These are phyloP conservation scores for Mucor saturninus DNA, from an alignment of 371 early-diverging fungal species.

Conservation along the genomic window DNA sequence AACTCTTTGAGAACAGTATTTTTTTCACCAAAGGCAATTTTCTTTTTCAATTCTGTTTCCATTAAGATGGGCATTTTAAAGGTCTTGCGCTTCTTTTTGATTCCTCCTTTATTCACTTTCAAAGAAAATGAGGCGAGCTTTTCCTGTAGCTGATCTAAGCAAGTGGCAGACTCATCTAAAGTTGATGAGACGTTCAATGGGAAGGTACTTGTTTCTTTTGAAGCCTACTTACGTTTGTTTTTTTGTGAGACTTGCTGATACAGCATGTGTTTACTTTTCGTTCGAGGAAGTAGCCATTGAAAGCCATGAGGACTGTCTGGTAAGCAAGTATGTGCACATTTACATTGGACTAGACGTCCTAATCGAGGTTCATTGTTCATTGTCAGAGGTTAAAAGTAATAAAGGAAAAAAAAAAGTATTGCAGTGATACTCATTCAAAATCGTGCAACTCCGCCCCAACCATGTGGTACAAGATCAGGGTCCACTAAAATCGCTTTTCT, in stretches of 20 bases:
- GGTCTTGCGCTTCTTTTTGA: background rate
- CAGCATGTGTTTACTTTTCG: conserved; percentile 4
- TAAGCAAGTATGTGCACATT: background rate
- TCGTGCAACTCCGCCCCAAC: too few species aligned
- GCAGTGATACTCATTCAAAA: too few species aligned
- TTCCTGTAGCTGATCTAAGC: background rate
- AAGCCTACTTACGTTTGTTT: background rate
- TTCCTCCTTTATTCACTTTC: background rate
- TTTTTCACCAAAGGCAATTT: background rate
- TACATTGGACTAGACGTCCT: background rate
- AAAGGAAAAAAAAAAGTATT: background rate
- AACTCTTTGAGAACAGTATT: conserved; percentile 1
- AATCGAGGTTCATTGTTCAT: background rate
- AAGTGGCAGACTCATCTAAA: background rate
- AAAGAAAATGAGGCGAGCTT: background rate
- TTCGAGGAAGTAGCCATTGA: conserved; percentile 2
- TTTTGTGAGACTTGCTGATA: conserved; percentile 2
- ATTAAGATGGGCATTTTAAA: conserved; percentile 4
- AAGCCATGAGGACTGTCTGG: background rate
- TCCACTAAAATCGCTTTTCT: too few species aligned
- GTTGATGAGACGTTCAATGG: background rate
- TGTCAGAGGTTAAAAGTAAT: background rate
- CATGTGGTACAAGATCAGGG: too few species aligned
- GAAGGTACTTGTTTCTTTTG: background rate
- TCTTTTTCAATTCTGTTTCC: background rate